Evolutionary conservation across 495 filamentous ascomycete species (phyloP).

Genomic region (Xylaria sp.): DNA sequence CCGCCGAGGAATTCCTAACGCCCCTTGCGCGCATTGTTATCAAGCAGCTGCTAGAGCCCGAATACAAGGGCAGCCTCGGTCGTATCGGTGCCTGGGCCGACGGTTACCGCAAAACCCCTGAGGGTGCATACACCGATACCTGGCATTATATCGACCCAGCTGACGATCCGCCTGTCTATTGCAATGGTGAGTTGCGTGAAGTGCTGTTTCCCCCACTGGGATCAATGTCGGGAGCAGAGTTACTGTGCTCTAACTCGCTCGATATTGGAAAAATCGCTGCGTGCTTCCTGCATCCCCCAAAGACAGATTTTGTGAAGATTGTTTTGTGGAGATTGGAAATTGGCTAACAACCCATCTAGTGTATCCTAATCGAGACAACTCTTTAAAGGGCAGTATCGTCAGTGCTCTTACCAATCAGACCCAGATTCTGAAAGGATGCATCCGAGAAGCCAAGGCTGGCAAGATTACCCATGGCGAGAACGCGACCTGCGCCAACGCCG

Average conservation of each 20-base stretch:
- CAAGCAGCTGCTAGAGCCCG: constrained; percentile 41
- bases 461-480: constrained; percentile 33
- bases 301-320: neutral
- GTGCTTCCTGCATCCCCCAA: neutral
- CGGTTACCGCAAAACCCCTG: constrained; percentile 34
- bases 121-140: constrained; percentile 31
- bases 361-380: constrained; percentile 37
- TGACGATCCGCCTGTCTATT: constrained; percentile 32
- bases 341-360: constrained; percentile 10
- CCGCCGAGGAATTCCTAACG: constrained; percentile 42
- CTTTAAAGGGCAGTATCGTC: constrained; percentile 39
- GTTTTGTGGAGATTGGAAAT: too few species aligned
- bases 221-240: neutral
- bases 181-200: constrained; percentile 22
- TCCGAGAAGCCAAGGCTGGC: constrained; percentile 34
- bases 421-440: constrained; percentile 38
- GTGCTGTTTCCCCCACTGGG: neutral
- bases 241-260: neutral
- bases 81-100: constrained; percentile 41
- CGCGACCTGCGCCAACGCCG: constrained; percentile 38
- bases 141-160: constrained; percentile 31
- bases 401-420: constrained; percentile 37
- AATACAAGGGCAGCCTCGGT: constrained; percentile 43
- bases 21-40: constrained; percentile 35
- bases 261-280: neutral